Conservation (phyloP, 129 eudicot species). For the Apium graveolens region DNA sequence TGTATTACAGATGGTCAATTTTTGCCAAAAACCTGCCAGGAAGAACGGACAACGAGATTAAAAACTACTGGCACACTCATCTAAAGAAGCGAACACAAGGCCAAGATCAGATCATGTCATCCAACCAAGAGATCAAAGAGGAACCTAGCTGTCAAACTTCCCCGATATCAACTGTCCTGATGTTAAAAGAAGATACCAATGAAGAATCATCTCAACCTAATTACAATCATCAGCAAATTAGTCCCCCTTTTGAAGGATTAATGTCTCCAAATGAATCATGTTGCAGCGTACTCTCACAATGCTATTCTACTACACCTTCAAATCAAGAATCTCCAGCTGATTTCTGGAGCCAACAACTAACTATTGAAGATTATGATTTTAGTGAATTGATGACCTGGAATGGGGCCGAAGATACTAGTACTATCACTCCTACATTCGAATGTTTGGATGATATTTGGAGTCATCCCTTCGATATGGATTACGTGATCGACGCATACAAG, state of each 20-base stretch:
- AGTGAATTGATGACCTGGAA: neutral
- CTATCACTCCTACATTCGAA: neutral
- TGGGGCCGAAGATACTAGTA: neutral
- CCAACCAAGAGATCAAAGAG: neutral
- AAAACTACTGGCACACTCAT: conserved; percentile 4
- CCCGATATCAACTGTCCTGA: too few relatives aligned
- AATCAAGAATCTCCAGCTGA: neutral
- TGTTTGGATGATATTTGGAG: neutral
- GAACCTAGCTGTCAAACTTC: neutral
- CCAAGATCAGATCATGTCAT: neutral
- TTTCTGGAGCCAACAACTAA: neutral
- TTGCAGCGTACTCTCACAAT: neutral
- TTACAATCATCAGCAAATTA: neutral
- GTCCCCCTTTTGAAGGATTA: neutral
- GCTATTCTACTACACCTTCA: neutral
- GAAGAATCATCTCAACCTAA: neutral
- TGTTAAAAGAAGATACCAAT: neutral
- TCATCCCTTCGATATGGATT: neutral
- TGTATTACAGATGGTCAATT: neutral
- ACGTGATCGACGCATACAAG: neutral
- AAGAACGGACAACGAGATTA: neutral
- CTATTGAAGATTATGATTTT: neutral
- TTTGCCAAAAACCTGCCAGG: neutral
- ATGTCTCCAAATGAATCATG: neutral
- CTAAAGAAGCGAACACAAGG: neutral